Percentiles rank a stretch among this genome's conserved stretches.
These are phyloP conservation scores for Choiromyces venosus DNA, from an alignment of 495 filamentous ascomycete genomes.

Conservation along the genomic window DNA sequence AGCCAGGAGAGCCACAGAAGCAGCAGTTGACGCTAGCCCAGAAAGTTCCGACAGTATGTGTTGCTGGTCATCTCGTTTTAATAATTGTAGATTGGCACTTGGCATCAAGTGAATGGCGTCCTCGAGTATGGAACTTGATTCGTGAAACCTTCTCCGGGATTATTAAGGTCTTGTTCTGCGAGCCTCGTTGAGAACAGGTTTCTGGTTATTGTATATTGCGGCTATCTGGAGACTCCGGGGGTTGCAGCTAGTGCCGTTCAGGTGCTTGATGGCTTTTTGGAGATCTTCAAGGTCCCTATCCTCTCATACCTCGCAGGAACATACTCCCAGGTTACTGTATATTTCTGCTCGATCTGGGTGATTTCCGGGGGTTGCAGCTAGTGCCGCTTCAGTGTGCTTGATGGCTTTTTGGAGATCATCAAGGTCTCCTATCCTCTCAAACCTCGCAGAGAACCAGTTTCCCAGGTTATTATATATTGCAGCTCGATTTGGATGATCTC, in stretches of 20 bases:
- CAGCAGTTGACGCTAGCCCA: background rate
- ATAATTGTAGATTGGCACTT: background rate
- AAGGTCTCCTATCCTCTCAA: no score
- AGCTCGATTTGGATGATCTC: no score
- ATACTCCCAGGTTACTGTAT: background rate
- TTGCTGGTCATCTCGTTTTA: background rate
- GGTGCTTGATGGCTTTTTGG: background rate
- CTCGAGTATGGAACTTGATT: constrained; percentile 8
- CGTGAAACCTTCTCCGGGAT: constrained; percentile 2
- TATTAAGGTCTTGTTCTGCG: no score
- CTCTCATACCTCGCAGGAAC: background rate
- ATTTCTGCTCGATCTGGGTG: background rate
- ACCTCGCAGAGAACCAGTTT: no score
- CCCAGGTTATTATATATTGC: no score
- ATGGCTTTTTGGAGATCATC: no score
- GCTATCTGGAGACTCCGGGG: background rate
- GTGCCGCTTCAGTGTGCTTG: no score
- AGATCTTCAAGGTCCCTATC: constrained; percentile 1
- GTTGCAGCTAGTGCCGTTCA: background rate
- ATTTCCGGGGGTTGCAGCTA: no score
- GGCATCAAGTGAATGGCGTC: background rate
- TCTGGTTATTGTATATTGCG: no score
- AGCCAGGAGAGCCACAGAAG: constrained; percentile 6
- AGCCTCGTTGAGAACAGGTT: no score
- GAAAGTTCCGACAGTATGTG: no score